Conservation (phyloP, 2,329 filamentous ascomycete species). For the Pseudogymnoascus sp. region DNA sequence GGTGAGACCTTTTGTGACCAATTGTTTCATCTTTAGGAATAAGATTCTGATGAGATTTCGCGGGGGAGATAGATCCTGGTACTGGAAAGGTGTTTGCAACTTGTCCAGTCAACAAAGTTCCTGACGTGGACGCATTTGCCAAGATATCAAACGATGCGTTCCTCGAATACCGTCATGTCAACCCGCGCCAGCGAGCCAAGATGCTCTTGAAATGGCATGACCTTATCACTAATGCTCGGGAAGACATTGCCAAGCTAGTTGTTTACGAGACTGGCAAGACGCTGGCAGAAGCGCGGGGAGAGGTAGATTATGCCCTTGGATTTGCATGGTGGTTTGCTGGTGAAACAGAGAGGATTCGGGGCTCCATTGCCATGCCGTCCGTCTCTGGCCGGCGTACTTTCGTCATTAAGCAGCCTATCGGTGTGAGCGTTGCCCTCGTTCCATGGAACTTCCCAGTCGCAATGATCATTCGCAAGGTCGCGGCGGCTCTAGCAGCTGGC, state of each 20-base stretch:
- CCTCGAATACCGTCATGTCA: too few relatives aligned
- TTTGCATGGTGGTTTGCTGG: slow-evolving; percentile 50
- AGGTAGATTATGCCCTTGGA: slow-evolving; percentile 44
- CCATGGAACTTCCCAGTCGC: slow-evolving; percentile 67
- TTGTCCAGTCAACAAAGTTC: too few relatives aligned
- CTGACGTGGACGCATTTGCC: too few relatives aligned
- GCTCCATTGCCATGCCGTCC: slow-evolving; percentile 39
- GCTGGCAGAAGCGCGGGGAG: slow-evolving; percentile 40
- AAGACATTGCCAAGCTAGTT: slow-evolving; percentile 54
- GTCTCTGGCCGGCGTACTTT: slow-evolving; percentile 56
- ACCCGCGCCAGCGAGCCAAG: slow-evolving; percentile 22
- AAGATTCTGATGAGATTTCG: too few relatives aligned
- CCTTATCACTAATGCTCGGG: slow-evolving; percentile 51
- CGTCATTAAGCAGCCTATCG: slow-evolving; percentile 66
- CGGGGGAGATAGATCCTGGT: too few relatives aligned
- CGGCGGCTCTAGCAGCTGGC: slow-evolving; percentile 60
- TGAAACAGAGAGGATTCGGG: slow-evolving; percentile 52
- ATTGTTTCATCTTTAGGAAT: too few relatives aligned
- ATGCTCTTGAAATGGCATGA: slow-evolving; percentile 56
- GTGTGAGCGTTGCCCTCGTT: slow-evolving; percentile 54
- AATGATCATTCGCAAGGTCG: slow-evolving; percentile 58
- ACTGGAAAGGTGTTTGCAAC: too few relatives aligned
- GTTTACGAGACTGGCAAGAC: slow-evolving; percentile 51
- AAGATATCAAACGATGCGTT: too few relatives aligned
- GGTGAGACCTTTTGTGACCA: too few relatives aligned